Base-by-base conservation (phyloP, 306 rosid species). In the Quillaja saponaria region DNA sequence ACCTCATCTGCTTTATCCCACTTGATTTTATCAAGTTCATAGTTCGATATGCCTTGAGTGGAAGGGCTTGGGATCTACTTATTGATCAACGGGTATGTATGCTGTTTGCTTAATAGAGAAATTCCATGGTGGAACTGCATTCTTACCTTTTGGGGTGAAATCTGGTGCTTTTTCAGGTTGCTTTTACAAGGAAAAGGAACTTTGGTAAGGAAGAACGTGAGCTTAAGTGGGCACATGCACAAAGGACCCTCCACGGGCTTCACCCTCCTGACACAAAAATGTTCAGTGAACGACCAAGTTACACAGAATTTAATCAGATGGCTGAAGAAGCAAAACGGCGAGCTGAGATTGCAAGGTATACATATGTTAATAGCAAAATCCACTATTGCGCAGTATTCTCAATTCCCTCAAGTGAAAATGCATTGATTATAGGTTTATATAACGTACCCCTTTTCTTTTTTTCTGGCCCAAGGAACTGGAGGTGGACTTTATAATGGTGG, bases 291-390 rank as follows among this genome's bases (percentile, higher is more conserved):
- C 87, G 82, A 13, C 46, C 76, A 1, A 46, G 1, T 72, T 64
- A 70, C 58, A 66, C 91, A 6, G 91, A 90, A 64, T 84, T 86
- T 38, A 82, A 86, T 71, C 87, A 76, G 54, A 86, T 90, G 89
- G 96, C 95, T 13, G 89, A 90, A 74, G 97, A 83, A 45, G 97
- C 96, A 34, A 90, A 76, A 61, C 66, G 94, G 56, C 72, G 96
- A 21, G 97, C 96, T 3, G 94, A 90, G 76, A 90, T 87, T 70
- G 90, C 96, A 13, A 83, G 96, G 96, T 87, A 74, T n/a, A n/a
- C n/a, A n/a, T n/a, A n/a, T n/a, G n/a, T n/a, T n/a, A n/a, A n/a
- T n/a, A n/a, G n/a, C n/a, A n/a, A n/a, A n/a, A n/a, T n/a, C n/a
- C n/a, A n/a, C n/a, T n/a, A n/a, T n/a, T n/a, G n/a, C n/a, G n/a